These are phyloP conservation scores for Luffa aegyptiaca DNA, from an alignment of 306 rosid species.

Conservation along the genomic window DNA sequence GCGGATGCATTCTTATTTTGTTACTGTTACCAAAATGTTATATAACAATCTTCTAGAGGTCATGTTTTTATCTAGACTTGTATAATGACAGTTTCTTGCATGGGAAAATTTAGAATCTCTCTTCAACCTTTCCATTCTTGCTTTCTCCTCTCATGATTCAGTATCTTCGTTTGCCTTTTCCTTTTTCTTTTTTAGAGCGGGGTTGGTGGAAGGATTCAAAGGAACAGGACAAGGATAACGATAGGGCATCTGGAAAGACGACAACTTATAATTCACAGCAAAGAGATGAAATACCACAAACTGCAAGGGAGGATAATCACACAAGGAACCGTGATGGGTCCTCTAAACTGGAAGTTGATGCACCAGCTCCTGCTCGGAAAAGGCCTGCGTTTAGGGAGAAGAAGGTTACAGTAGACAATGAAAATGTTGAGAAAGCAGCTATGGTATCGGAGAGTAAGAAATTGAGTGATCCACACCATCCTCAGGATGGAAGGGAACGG, in stretches of 20 bases:
- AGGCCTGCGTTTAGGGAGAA: slow-evolving; percentile 86
- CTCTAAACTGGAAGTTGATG: slow-evolving; percentile 41
- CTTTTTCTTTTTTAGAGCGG: slow-evolving; percentile 27
- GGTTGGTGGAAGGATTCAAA: slow-evolving; percentile 65
- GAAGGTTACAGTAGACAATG: slow-evolving; percentile 41
- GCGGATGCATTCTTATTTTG: neutral
- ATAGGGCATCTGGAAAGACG: slow-evolving; percentile 25
- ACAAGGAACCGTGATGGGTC: slow-evolving; percentile 39
- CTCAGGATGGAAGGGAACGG: slow-evolving; percentile 39
- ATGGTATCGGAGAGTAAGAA: slow-evolving; percentile 23
- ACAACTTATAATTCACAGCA: slow-evolving; percentile 25
- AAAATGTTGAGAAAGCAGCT: slow-evolving; percentile 28
- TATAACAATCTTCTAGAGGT: neutral
- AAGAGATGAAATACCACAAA: slow-evolving; percentile 42
- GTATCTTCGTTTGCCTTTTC: neutral
- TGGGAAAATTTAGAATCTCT: neutral
- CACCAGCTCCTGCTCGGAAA: slow-evolving; percentile 39
- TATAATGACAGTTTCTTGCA: neutral
- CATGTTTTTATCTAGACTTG: neutral
- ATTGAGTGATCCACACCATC: slow-evolving; percentile 29
- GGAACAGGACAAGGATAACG: slow-evolving; percentile 34
- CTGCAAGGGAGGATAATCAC: slow-evolving; percentile 26
- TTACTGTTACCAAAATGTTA: neutral
- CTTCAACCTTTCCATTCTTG: neutral
- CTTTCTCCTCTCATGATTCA: neutral